A percentile compares a stretch with the other conserved stretches of the same genome.
Conservation (phyloP, 805 yeast genomes). For the Spathaspora sp. region DNA sequence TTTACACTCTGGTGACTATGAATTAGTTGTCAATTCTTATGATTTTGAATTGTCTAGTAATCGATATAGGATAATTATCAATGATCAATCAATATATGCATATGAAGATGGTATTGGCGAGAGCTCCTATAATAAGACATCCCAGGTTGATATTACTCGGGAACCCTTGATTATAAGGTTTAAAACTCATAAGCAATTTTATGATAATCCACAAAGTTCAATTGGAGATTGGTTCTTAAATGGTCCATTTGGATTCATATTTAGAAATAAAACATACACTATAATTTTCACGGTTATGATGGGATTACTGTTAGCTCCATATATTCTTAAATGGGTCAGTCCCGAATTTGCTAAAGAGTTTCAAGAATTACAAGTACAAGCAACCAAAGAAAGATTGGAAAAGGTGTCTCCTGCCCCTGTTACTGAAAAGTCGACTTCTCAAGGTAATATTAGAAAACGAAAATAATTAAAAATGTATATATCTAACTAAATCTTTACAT, state of each 20-base stretch:
- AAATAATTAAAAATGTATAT: neutral
- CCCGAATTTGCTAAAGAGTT: conserved; percentile 38
- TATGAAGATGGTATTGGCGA: conserved; percentile 17
- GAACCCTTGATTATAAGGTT: conserved; percentile 21
- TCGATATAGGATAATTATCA: conserved; percentile 24
- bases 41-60: conserved; percentile 27
- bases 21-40: conserved; percentile 29
- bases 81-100: conserved; percentile 14
- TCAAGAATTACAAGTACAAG: conserved; percentile 7
- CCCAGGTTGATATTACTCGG: conserved; percentile 11
- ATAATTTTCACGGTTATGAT: conserved; percentile 25
- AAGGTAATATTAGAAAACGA: conserved; percentile 3
- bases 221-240: conserved; percentile 29
- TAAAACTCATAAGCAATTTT: conserved; percentile 25
- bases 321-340: conserved; percentile 21
- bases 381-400: conserved; percentile 2
- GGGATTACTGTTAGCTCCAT: conserved; percentile 30
- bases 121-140: conserved; percentile 14
- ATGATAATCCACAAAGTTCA: conserved; percentile 28
- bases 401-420: conserved; percentile 3
- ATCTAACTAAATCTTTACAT: conserved; percentile 13
- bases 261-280: conserved; percentile 33
- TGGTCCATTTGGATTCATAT: conserved; percentile 41
- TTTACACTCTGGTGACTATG: conserved; percentile 29
- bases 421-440: neutral